A percentile compares a stretch with the other conserved stretches of the same genome.
Evolutionary conservation across 352 stramenopile genomes (phyloP).

Genomic region (Phytophthora kernoviae): DNA sequence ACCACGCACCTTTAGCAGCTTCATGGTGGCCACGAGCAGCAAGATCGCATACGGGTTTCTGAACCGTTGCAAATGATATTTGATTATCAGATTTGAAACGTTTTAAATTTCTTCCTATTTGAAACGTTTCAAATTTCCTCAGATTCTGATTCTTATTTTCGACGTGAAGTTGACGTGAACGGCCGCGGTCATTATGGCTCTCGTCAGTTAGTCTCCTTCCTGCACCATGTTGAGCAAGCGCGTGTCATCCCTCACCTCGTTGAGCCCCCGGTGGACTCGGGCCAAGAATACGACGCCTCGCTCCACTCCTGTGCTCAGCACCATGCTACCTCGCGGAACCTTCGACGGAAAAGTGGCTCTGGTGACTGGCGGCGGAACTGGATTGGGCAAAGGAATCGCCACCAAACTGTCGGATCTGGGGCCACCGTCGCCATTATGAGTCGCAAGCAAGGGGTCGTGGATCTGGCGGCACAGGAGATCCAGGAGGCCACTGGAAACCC

Average conservation of each 20-base stretch:
- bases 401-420: conserved; percentile 93
- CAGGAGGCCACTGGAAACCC: conserved; percentile 60
- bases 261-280: conserved; percentile 10
- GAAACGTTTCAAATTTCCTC: too few species aligned
- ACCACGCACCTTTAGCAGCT: too few species aligned
- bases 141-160: too few species aligned
- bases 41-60: too few species aligned
- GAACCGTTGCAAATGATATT: too few species aligned
- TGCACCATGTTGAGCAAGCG: conserved; percentile 22
- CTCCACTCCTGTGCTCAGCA: conserved; percentile 43
- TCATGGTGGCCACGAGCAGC: too few species aligned
- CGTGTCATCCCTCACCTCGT: conserved; percentile 1
- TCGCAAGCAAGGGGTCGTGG: conserved; percentile 90
- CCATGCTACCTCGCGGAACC: conserved; percentile 70
- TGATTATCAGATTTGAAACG: too few species aligned
- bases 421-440: conserved; percentile 95
- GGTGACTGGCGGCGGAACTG: conserved; percentile 95
- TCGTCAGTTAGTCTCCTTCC: conserved; percentile 19
- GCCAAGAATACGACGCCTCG: conserved; percentile 27
- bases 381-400: conserved; percentile 94
- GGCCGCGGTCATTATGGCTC: conserved; percentile 6
- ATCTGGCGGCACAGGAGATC: conserved; percentile 83
- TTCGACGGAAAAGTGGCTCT: conserved; percentile 90
- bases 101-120: too few species aligned
- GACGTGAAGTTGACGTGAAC: conserved; percentile 5